These are phyloP conservation scores for Massariosphaeria phaeospora DNA, from an alignment of 495 filamentous ascomycete genomes.

Conservation along the genomic window DNA sequence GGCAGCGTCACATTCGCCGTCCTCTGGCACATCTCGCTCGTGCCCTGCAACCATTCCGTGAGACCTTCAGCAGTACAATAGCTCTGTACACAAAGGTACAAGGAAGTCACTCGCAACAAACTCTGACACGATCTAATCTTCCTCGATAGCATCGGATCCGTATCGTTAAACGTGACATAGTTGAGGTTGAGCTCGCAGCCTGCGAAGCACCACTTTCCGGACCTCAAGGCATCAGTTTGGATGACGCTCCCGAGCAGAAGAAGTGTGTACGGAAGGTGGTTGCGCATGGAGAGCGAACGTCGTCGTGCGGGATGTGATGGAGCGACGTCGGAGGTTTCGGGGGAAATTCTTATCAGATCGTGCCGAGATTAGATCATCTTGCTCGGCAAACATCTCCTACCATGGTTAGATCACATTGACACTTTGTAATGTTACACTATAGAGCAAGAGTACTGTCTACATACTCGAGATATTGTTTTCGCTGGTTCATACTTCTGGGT, in stretches of 20 bases:
- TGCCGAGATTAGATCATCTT: no score
- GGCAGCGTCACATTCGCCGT: background rate
- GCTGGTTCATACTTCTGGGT: no score
- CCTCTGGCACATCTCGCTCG: conserved; percentile 5
- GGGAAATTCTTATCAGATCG: conserved; percentile 20
- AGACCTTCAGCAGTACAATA: conserved; percentile 6
- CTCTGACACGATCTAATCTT: conserved; percentile 14
- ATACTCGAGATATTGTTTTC: no score
- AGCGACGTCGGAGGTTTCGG: conserved; percentile 7
- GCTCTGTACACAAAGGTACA: conserved; percentile 12
- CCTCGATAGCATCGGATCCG: background rate
- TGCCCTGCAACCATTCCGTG: background rate
- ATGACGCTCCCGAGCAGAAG: background rate
- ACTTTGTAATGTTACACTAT: no score
- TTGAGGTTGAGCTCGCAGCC: conserved; percentile 14
- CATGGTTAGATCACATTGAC: no score
- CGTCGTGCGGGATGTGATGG: background rate
- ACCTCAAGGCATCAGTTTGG: background rate
- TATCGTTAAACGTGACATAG: conserved; percentile 17
- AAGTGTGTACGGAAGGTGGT: background rate
- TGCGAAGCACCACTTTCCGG: conserved; percentile 13
- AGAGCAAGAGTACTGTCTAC: no score
- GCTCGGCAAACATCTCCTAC: no score
- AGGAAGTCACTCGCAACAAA: conserved; percentile 1
- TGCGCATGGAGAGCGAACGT: background rate